Evolutionary conservation across 2,329 filamentous ascomycete species (phyloP), one percentile per base, ranked within the genome.

Genomic region (Neoascochyta sp.): DNA sequence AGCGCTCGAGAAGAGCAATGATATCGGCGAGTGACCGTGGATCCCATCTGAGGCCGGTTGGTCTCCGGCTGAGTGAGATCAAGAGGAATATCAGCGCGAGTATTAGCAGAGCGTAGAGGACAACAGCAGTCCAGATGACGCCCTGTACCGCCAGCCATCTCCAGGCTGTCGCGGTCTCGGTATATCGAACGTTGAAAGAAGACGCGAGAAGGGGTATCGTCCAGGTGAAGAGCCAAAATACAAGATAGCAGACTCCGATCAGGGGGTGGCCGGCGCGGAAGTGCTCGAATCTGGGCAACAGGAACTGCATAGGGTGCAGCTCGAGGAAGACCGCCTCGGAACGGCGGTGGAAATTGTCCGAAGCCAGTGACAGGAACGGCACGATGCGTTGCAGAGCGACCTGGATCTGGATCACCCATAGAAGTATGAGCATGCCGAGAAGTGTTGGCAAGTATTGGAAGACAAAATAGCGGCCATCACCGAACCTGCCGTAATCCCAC

Each of bases 371-470:
- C 13, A 79, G 75, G 57, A 93, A 93, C 0, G 89, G 89, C 21
- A 84, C 69, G 9, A 85, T 75, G 35, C 90, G 80, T 42, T 83
- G 78, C n/a, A 88, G 74, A 3, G 88, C 78, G 1, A 75, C 72
- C 46, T 87, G 75, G 21, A 95, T 69, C 44, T 80, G 76, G 50
- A 94, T 81, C 1, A 86, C 74, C 70, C 86, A 94, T 5, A 95
- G 60, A 24, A 92, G 70, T 19, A 94, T 65, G 9, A 81, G 45
- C 12, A 79, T 78, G 0, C 81, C 86, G 9, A 93, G 55, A 0
- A 94, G 67, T 34, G 88, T 86, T 2, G 90, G 89, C 1, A 95
- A 66, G 43, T 94, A 86, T 39, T 87, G 77, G 60, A 94, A 92
- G 25, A 93, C 63, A 58, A 95, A 95, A 63, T 93, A 95, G 43